Evolutionary conservation across 2,329 filamentous ascomycete genomes (phyloP), one percentile per base, ranked within the genome.

Genomic region (Fusarium citri): DNA sequence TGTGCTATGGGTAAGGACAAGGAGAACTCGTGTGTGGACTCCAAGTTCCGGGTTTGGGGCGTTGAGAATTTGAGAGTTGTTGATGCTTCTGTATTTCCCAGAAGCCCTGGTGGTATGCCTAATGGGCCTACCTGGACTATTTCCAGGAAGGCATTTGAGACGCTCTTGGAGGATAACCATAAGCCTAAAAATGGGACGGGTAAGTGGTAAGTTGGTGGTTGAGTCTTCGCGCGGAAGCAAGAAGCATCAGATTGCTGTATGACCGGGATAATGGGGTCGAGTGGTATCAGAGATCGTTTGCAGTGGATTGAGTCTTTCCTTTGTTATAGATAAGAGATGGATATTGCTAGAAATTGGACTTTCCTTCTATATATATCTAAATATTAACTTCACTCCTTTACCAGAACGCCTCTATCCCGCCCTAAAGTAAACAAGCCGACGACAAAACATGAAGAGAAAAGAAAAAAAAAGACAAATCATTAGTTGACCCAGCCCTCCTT

Each of bases 401-500:
- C 2, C 34, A 26, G 20, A 26, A 46, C 23, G 16, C n/a, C 7
- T 4, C 15, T 0, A 2, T 43, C 3, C 18, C 11, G 0, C 9
- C 16, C 9, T 10, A 16, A 34, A 34, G 31, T 9, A 28, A 15
- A 30, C 6, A 26, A 46, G 15, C 7, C 8, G 15, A 31, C 15
- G 16, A 31, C 8, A 31, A 31, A 2, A 16, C n/a, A 16, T 2
- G 4, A 8, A 8, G 20, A 20, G 11, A 11, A 3, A 11, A 23
- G 9, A 6, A 23, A 11, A 7, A 10, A 22, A 25, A 41, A 26
- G 6, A 42, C 7, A 42, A 14, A 11, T n/a, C 3, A 10, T 18
- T 28, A 66, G 7, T 61, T 11, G 12, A 62, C 15, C 64, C 68
- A 72, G 1, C 65, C 68, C 11, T 56, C 61, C 4, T 45, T 62